phyloP scores from a whole-genome alignment of 148 eudicot species.

The Arctostaphylos glauca region DNA sequence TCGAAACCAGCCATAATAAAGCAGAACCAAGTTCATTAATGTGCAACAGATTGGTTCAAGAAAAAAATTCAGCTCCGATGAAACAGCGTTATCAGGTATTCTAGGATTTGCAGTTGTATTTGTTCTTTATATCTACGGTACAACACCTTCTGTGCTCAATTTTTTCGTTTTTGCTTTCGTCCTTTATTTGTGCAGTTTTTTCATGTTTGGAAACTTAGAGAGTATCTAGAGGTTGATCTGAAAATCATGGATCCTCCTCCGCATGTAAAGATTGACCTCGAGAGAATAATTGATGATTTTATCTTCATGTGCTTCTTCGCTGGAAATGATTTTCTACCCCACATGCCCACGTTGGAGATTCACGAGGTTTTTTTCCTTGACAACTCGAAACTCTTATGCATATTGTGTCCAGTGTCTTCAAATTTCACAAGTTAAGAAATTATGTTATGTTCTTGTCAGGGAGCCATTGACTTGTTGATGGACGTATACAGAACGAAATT shows the following conservation, averaged over 20 bases:
- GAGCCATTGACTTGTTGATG: conserved; percentile 37
- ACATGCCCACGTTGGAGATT: conserved; percentile 41
- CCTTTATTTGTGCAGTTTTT: conserved; percentile 35
- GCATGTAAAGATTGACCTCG: conserved; percentile 29
- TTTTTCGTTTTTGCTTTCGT: neutral
- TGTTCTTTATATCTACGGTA: neutral
- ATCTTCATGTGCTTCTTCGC: conserved; percentile 51
- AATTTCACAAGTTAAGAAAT: neutral
- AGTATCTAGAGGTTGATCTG: conserved; percentile 44
- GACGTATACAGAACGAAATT: conserved; percentile 40
- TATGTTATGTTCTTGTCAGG: conserved; percentile 20
- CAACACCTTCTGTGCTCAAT: neutral
- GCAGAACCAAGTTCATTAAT: neutral
- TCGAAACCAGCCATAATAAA: neutral
- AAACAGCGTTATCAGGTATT: conserved; percentile 28
- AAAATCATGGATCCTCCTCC: conserved; percentile 22
- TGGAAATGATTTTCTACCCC: conserved; percentile 59
- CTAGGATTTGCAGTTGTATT: neutral
- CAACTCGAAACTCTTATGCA: neutral
- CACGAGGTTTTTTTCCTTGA: conserved; percentile 37
- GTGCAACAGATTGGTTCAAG: no score
- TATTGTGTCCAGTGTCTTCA: neutral
- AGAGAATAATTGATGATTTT: conserved; percentile 50
- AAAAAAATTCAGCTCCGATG: neutral
- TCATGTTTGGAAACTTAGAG: conserved; percentile 46